Evolutionary conservation across 176 grass and related monocot species (phyloP).

Genomic region (Triticum monococcum): DNA sequence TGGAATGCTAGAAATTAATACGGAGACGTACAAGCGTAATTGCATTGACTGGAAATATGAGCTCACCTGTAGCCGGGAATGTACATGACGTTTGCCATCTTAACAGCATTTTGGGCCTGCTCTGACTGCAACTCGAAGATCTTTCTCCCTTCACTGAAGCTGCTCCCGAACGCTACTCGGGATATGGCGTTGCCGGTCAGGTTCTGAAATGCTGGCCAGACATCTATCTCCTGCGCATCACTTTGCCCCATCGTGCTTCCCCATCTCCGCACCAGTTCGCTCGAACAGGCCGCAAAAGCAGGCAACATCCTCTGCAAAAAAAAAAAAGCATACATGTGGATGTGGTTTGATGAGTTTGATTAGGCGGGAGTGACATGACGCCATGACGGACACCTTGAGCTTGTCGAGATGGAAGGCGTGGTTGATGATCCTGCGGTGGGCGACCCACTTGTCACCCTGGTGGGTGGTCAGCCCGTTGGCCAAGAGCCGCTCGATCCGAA

Average conservation of each 20-base stretch:
- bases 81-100: constrained; percentile 1
- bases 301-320: constrained; percentile 52
- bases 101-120: constrained; percentile 31
- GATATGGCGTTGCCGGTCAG: constrained; percentile 53
- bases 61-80: constrained; percentile 41
- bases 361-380: background rate
- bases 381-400: constrained; percentile 41
- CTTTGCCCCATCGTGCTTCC: background rate
- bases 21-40: too few species aligned
- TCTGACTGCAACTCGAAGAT: constrained; percentile 59
- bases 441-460: constrained; percentile 66
- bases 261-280: constrained; percentile 51
- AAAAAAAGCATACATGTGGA: too few species aligned
- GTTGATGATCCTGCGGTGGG: constrained; percentile 64
- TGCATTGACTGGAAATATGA: background rate
- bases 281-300: constrained; percentile 36
- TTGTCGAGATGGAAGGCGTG: constrained; percentile 75
- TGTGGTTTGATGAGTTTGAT: background rate
- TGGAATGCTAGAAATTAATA: too few species aligned
- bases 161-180: constrained; percentile 61
- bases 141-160: constrained; percentile 48
- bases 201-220: constrained; percentile 57
- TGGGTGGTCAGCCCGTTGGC: background rate
- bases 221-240: constrained; percentile 48
- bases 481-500: background rate